Evolutionary conservation across 2,329 filamentous ascomycete genomes (phyloP).

Genomic region (Trichoderma lentiforme): DNA sequence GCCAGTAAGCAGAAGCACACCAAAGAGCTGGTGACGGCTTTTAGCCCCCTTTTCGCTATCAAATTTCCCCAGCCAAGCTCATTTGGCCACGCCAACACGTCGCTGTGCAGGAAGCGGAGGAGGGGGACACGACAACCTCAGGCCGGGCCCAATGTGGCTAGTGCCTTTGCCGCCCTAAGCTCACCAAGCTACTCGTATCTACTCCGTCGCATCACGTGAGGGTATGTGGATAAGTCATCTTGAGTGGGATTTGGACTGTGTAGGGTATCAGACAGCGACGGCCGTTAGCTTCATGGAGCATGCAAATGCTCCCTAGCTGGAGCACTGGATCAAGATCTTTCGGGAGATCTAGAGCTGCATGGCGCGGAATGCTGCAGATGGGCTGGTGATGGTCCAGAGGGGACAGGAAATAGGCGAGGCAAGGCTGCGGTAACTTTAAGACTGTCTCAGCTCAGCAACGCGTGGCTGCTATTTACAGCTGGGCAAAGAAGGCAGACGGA

Average conservation of each 20-base stretch:
- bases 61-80: conserved; percentile 19
- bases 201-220: conserved; percentile 6
- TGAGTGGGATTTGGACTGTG: not conserved
- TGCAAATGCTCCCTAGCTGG: conserved; percentile 12
- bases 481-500: not conserved
- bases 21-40: conserved; percentile 7
- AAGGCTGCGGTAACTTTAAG: not conserved
- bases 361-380: not conserved
- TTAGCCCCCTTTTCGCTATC: conserved; percentile 15
- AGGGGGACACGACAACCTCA: conserved; percentile 16
- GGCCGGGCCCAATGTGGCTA: not conserved
- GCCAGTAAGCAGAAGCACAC: conserved; percentile 10
- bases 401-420: not conserved
- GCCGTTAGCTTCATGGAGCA: conserved; percentile 3
- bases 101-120: conserved; percentile 18
- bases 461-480: not conserved
- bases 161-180: conserved; percentile 12
- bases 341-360: conserved; percentile 13
- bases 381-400: not conserved
- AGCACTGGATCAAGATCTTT: conserved; percentile 7
- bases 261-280: conserved; percentile 6
- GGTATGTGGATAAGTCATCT: not conserved
- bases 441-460: not conserved
- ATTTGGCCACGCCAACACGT: conserved; percentile 14
- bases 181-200: not conserved